Conservation (phyloP, 108 stramenopile genomes). For the Mayamaea pseudoterrestris region DNA sequence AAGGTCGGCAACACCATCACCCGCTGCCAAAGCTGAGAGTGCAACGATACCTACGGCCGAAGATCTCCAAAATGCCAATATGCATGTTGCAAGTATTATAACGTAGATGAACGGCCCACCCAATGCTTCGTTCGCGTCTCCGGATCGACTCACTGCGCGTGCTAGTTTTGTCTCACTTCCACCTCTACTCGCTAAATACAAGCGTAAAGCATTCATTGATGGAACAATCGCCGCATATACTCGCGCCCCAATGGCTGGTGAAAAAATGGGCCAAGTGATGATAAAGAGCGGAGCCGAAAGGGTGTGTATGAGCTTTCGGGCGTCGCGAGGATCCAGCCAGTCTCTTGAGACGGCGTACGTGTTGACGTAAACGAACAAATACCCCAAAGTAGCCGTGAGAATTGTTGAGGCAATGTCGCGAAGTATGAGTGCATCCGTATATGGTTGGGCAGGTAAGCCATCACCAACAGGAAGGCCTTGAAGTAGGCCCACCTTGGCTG, state of each 20-base stretch:
- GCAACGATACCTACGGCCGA: slow-evolving; percentile 42
- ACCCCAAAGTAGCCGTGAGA: too few species aligned
- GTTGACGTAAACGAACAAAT: too few species aligned
- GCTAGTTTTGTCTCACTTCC: slow-evolving; percentile 42
- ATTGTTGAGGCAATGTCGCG: too few species aligned
- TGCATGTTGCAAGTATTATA: slow-evolving; percentile 31
- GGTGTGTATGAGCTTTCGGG: slow-evolving; percentile 66
- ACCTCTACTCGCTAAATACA: slow-evolving; percentile 36
- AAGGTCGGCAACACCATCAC: slow-evolving; percentile 76
- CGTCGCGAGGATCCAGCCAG: slow-evolving; percentile 42
- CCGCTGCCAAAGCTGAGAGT: slow-evolving; percentile 59
- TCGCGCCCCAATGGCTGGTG: slow-evolving; percentile 36
- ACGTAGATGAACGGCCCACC: slow-evolving; percentile 78
- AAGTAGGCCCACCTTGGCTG: too few species aligned
- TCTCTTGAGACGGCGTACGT: too few species aligned
- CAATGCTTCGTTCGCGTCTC: slow-evolving; percentile 49
- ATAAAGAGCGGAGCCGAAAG: slow-evolving; percentile 63
- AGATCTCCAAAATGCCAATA: slow-evolving; percentile 52
- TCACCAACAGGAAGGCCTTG: too few species aligned
- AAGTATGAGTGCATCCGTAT: too few species aligned
- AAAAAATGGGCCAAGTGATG: slow-evolving; percentile 64
- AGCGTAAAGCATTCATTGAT: slow-evolving; percentile 30
- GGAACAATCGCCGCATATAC: slow-evolving; percentile 54
- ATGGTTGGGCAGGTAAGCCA: too few species aligned
- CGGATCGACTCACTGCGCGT: slow-evolving; percentile 50